phyloP scores from a whole-genome alignment of 2,329 filamentous ascomycete genomes.

The Aureobasidium melanogenum region DNA sequence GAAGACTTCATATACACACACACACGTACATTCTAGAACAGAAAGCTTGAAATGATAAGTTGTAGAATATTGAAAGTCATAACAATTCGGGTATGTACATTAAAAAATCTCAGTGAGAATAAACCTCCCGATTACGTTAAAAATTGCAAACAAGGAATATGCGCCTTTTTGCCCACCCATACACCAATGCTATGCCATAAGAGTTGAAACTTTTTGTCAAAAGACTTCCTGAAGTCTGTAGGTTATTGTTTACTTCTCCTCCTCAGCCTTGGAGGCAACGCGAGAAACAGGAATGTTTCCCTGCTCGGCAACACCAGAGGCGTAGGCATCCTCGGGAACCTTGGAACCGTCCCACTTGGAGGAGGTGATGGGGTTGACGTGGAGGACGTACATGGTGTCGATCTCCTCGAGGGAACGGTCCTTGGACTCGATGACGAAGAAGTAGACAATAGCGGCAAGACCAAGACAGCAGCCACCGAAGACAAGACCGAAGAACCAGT shows the following conservation, averaged over 20 bases:
- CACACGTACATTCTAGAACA: neutral
- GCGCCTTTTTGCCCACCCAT: conserved; percentile 2
- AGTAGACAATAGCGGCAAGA: conserved; percentile 28
- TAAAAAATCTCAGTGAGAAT: neutral
- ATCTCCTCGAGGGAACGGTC: conserved; percentile 28
- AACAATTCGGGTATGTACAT: conserved; percentile 5
- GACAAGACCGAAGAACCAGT: conserved; percentile 33
- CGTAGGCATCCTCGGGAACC: conserved; percentile 18
- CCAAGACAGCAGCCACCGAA: conserved; percentile 30
- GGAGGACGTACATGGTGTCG: conserved; percentile 18
- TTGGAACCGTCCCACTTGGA: conserved; percentile 25
- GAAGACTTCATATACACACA: neutral
- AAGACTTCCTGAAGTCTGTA: conserved; percentile 10
- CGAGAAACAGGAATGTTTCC: neutral
- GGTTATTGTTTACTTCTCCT: conserved; percentile 4
- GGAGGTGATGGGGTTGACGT: conserved; percentile 22
- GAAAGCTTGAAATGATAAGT: neutral
- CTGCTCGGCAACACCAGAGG: conserved; percentile 12
- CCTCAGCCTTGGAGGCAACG: conserved; percentile 3
- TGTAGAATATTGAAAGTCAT: conserved; percentile 1
- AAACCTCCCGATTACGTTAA: conserved; percentile 5
- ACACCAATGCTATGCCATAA: conserved; percentile 9
- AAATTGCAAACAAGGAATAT: conserved; percentile 2
- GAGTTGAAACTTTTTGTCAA: neutral
- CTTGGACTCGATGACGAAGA: conserved; percentile 32